Base-by-base conservation (phyloP, 1,284 basidiomycete species). In the Rhizoctonia solani region DNA sequence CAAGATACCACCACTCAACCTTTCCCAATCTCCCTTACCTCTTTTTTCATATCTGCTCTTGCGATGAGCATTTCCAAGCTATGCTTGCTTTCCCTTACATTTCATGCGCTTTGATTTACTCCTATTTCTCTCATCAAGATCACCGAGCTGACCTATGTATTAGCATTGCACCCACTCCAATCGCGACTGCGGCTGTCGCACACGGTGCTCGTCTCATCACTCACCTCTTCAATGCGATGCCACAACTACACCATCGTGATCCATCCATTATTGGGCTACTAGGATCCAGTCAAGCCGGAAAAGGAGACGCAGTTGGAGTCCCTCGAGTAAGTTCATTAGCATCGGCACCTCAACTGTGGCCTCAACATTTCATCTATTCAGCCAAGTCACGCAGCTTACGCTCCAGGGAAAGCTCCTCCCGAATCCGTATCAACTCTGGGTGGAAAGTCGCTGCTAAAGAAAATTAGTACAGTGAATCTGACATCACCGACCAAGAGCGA, bases 221-320 rank as follows among this genome's bases (percentile, higher is more conserved):
- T 0, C 93, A 95, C 76, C 81, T 95, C 21, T 95, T 94, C 85
- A 96, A 96, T 73, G 92, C 92, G 4, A 94, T 94, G 92, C 90
- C 90, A 2, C 89, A 89, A 72, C 78, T 94, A 61, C 90, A 92
- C 75, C 91, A 93, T 73, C 83, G 90, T 42, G 90, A 92, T 74
- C 89, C 90, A 49, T 90, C 85, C 13, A 92, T 95, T 73, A 93
- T 95, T 69, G 93, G 93, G 29, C 82, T 95, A 4, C 80, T 96
- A 47, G 92, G 92, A 2, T 55, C 65, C 23, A 66, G 53, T 23
- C 54, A 66, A 23, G 65, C 53, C 11, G 54, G 53, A n/a, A 50
- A 50, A 23, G 65, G 37, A 19, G 54, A 66, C 25, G 29, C 44
- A 16, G n/a, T 32, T 25, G 49, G 50, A 27, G 30, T 41, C n/a